Conservation (phyloP, 345 rosid genomes). For the Boechera retrofracta region DNA sequence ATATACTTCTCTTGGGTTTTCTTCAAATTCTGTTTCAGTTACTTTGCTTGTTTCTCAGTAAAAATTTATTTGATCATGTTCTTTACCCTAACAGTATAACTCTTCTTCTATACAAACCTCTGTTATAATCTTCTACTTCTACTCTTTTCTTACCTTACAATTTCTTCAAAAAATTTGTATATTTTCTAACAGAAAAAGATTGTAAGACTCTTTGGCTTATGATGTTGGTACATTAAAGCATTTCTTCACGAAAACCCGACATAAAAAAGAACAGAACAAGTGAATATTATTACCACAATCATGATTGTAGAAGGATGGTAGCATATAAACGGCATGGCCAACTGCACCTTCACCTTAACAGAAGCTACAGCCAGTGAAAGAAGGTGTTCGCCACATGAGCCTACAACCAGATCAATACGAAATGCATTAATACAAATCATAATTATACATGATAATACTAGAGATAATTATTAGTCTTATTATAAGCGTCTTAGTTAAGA, state of each 20-base stretch:
- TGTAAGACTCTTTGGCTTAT: background rate
- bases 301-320: conserved; percentile 91
- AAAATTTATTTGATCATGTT: background rate
- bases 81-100: background rate
- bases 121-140: background rate
- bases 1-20: background rate
- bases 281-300: conserved; percentile 64
- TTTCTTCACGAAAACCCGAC: background rate
- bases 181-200: background rate
- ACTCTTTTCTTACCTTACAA: background rate
- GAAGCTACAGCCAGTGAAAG: conserved; percentile 79
- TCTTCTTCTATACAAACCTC: background rate
- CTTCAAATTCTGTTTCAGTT: background rate
- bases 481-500: too few relatives aligned
- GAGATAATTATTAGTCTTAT: too few relatives aligned
- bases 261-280: background rate
- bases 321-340: conserved; percentile 85
- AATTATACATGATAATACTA: too few relatives aligned
- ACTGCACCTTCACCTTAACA: conserved; percentile 76
- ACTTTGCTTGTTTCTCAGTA: background rate
- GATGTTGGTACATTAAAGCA: conserved; percentile 5
- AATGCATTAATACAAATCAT: conserved; percentile 77
- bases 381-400: conserved; percentile 71
- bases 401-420: conserved; percentile 74
- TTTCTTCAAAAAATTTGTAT: background rate